Percentiles rank a stretch among this genome's conserved stretches.
phyloP scores from a whole-genome alignment of 306 rosid genomes.

The Dryas alaskensis region DNA sequence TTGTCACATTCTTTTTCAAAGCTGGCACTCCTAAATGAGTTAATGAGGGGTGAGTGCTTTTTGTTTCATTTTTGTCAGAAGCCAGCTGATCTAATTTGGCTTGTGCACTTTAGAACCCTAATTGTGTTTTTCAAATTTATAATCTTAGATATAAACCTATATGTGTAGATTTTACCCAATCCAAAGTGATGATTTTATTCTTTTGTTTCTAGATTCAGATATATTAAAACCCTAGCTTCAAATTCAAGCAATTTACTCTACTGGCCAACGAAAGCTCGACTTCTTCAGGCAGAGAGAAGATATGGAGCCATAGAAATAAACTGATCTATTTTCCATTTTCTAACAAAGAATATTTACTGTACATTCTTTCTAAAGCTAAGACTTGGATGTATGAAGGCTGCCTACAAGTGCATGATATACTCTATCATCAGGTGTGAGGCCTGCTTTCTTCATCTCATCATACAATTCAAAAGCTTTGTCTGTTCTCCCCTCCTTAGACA shows the following conservation, averaged over 20 bases:
- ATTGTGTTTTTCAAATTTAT: not conserved
- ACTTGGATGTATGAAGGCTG: slow-evolving; percentile 46
- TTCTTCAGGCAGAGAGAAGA: not conserved
- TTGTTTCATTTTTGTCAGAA: not conserved
- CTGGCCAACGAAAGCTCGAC: not conserved
- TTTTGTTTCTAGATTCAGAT: not conserved
- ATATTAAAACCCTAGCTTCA: not conserved
- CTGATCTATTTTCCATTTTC: not conserved
- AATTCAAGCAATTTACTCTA: not conserved
- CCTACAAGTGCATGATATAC: slow-evolving; percentile 61
- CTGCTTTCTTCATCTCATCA: slow-evolving; percentile 63
- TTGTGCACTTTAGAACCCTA: not conserved
- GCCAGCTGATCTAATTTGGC: not conserved
- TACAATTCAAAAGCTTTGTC: slow-evolving; percentile 74
- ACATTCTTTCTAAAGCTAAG: slow-evolving; percentile 10
- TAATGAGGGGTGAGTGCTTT: not conserved
- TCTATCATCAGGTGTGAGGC: slow-evolving; percentile 72
- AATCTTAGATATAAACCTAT: not conserved
- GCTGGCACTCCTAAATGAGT: not conserved
- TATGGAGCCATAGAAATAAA: not conserved
- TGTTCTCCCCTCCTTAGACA: slow-evolving; percentile 72
- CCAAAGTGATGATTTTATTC: slow-evolving; percentile 2
- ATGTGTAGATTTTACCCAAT: not conserved
- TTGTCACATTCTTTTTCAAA: not conserved
- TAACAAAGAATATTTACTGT: not conserved